Conservation (phyloP, 2,329 filamentous ascomycete genomes). For the Cyphellophora attinorum region DNA sequence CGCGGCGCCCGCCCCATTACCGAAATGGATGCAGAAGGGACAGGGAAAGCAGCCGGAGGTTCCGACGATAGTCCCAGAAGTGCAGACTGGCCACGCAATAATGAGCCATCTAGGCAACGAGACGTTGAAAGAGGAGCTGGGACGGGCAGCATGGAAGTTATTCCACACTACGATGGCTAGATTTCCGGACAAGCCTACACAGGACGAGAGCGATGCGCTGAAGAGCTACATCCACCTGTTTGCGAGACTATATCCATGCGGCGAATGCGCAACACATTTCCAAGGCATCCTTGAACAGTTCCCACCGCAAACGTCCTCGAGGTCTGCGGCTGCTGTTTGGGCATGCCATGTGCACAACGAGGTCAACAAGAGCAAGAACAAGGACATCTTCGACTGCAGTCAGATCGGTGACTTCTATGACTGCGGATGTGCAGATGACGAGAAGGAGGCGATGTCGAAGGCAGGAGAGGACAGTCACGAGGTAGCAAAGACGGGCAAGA, state of each 20-base stretch:
- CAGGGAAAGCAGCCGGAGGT: neutral
- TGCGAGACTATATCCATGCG: slow-evolving; percentile 56
- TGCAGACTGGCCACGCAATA: slow-evolving; percentile 27
- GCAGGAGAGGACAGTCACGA: slow-evolving; percentile 11
- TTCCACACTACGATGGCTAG: slow-evolving; percentile 58
- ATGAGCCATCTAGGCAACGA: slow-evolving; percentile 40
- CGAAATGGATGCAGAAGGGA: neutral
- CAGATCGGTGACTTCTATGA: slow-evolving; percentile 60
- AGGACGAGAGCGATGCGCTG: slow-evolving; percentile 51
- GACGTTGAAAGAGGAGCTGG: slow-evolving; percentile 49
- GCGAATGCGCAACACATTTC: slow-evolving; percentile 58
- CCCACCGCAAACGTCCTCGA: slow-evolving; percentile 54
- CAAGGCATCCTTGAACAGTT: slow-evolving; percentile 51
- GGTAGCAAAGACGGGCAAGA: slow-evolving; percentile 13
- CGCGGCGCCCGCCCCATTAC: neutral
- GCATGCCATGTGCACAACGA: slow-evolving; percentile 59
- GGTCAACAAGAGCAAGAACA: slow-evolving; percentile 53
- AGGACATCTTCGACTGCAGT: slow-evolving; percentile 53
- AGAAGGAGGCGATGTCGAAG: slow-evolving; percentile 23
- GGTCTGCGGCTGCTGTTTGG: slow-evolving; percentile 55
- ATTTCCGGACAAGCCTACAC: slow-evolving; percentile 53
- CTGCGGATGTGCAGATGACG: slow-evolving; percentile 53
- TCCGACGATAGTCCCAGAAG: neutral
- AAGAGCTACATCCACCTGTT: slow-evolving; percentile 55
- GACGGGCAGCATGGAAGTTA: slow-evolving; percentile 56